A percentile compares a stretch with the other conserved stretches of the same genome.
These are phyloP conservation scores for Keithomyces neogunnii DNA, from an alignment of 2,329 filamentous ascomycete species.

Conservation along the genomic window DNA sequence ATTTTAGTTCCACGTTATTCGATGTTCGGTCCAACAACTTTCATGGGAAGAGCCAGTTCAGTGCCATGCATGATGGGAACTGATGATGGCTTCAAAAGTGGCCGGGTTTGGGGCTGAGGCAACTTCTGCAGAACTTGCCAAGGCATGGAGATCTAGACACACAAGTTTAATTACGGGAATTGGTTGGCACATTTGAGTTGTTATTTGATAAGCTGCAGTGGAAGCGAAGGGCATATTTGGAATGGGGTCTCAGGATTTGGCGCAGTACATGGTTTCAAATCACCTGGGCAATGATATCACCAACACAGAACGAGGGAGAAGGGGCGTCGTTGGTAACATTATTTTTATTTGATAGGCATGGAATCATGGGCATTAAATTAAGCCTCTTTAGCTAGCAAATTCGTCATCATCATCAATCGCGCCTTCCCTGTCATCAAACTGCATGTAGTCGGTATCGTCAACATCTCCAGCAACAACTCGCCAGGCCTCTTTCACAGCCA, in stretches of 20 bases:
- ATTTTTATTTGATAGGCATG: neutral
- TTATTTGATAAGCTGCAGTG: neutral
- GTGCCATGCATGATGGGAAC: no score
- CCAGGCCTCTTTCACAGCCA: slow-evolving; percentile 64
- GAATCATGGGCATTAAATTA: neutral
- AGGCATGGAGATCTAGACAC: neutral
- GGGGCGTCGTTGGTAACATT: neutral
- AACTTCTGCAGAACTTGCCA: neutral
- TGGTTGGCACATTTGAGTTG: neutral
- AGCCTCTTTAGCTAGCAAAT: slow-evolving; percentile 28
- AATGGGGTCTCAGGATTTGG: neutral
- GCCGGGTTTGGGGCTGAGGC: neutral
- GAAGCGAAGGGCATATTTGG: neutral
- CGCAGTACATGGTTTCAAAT: neutral
- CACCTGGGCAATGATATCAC: neutral
- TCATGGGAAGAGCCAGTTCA: no score
- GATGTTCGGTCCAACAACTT: no score
- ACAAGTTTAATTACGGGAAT: no score
- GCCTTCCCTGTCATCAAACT: slow-evolving; percentile 67
- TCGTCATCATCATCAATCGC: slow-evolving; percentile 48
- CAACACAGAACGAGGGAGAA: neutral
- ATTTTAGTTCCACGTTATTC: no score
- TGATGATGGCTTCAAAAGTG: no score
- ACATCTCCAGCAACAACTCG: slow-evolving; percentile 45
- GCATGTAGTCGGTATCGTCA: slow-evolving; percentile 55